Base-by-base conservation (phyloP, 2,329 filamentous ascomycete genomes). In the Trichoderma gracile region DNA sequence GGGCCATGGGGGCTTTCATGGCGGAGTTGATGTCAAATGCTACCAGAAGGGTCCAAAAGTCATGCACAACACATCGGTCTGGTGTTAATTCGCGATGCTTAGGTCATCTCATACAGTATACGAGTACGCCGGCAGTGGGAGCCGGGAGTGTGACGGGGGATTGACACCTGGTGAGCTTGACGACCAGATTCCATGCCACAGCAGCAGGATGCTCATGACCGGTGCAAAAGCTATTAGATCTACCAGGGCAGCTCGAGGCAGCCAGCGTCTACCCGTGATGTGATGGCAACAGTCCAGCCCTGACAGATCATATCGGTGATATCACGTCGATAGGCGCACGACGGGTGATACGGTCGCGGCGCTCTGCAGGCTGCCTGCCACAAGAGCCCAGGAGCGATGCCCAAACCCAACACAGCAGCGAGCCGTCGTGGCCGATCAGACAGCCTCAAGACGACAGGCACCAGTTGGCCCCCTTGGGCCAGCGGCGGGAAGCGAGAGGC, bases 341-440 rank as follows among this genome's bases (percentile, higher is more conserved):
- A 43, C 38, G 49, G 33, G 58, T 65, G 58, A 47, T 53, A 63
- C 64, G 25, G 45, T 38, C 30, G 55, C 45, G 27, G 40, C 19
- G 56, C 50, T 47, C 55, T 54, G 63, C 55, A 60, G 55, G 63
- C 21, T 53, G 47, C 54, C 63, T 38, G 33, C 33, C 33, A 54
- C 47, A 42, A 49, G 38, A 55, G 64, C 43, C 52, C 52, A 23
- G 55, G 58, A 55, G 9, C 40, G 19, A 53, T 58, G 43, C 53
- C 58, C 58, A 65, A 63, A 58, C 59, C 46, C 56, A 25, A 45
- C 38, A 17, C 57, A 42, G 54, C 33, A 49, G 19, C 45, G 21
- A 40, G 46, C 54, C 40, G 58, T 30, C 40, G 7, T 53, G 23
- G 8, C 8, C 42, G 58, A 38, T 38, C 33, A 38, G 9, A 65